Evolutionary conservation across 108 stramenopile genomes (phyloP), one percentile per base, ranked within the genome.

Genomic region (Heterococcus sp.): DNA sequence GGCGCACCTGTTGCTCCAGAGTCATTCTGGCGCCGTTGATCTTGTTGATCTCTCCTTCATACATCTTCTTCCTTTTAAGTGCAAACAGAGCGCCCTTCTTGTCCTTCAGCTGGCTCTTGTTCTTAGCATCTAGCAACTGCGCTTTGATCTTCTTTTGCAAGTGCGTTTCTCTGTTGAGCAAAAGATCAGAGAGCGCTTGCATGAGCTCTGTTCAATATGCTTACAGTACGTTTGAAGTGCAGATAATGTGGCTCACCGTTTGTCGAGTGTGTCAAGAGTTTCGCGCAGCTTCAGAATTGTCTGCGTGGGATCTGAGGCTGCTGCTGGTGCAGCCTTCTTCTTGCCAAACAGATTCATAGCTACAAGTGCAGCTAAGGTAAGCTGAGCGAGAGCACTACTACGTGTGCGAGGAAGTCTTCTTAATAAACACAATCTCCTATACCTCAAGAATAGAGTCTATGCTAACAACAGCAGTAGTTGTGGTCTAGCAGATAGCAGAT

Each of bases 21-120:
- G 76, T 84, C 69, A 84, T 78, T 35, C 94, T 91, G 29, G 95
- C 94, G 76, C 96, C 96, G 78, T 92, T 88, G 76, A 98, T 95
- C 88, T 98, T 98, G 83, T 94, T 94, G 58, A 93, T 87, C 80
- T 98, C 96, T 38, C 92, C 90, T 75, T 98, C 96, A 82, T 94
- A 96, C 66, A 97, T 86, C 77, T 96, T 98, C 92, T 97, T 97
- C 73, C 93, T 92, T 89, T 97, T 98, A 75, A 98, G 91, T 73
- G 93, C 92, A 82, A 94, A 96, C 8, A 97, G 83, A 26, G 97
- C 97, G 31, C 94, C 95, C 78, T 92, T 93, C 83, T 98, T 97
- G 82, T 98, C 96, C 67, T 93, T 94, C 75, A 93, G 93, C 28
- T 90, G 91, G 92, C 94, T 92, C 86, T 97, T 97, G 0, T 75